Evolutionary conservation across 2,329 filamentous ascomycete species (phyloP).

Genomic region (Diatrype stigma): DNA sequence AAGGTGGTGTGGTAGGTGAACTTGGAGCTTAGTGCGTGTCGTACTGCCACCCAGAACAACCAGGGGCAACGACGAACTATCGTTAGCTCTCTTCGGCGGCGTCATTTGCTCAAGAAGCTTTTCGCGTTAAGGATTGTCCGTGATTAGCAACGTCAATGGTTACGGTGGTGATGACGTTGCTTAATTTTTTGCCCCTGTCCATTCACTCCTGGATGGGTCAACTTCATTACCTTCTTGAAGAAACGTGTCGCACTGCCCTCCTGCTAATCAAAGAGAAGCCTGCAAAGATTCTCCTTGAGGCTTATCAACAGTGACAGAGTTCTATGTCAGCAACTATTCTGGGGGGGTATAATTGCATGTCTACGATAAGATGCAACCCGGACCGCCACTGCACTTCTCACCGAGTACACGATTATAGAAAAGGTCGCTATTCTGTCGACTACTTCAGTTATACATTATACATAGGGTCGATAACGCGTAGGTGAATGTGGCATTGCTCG

Average conservation of each 20-base stretch:
- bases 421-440: neutral
- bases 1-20: too few species aligned
- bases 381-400: conserved; percentile 8
- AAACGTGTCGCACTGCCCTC: neutral
- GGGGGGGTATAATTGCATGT: conserved; percentile 8
- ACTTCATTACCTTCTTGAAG: too few species aligned
- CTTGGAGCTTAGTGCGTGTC: too few species aligned
- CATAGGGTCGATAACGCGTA: neutral
- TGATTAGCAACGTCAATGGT: too few species aligned
- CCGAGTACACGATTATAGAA: neutral
- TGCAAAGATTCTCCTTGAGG: neutral
- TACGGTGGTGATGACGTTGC: too few species aligned
- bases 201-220: too few species aligned
- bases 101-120: too few species aligned
- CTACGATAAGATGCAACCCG: conserved; percentile 16
- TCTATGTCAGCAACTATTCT: neutral
- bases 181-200: too few species aligned
- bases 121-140: too few species aligned
- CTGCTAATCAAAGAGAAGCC: neutral
- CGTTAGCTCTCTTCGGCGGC: too few species aligned
- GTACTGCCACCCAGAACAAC: too few species aligned
- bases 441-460: neutral
- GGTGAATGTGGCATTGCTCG: neutral
- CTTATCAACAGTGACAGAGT: neutral
- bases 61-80: too few species aligned